Evolutionary conservation across 108 stramenopile genomes (phyloP), one percentile per base, ranked within the genome.

Genomic region (Mayamaea pseudoterrestris): DNA sequence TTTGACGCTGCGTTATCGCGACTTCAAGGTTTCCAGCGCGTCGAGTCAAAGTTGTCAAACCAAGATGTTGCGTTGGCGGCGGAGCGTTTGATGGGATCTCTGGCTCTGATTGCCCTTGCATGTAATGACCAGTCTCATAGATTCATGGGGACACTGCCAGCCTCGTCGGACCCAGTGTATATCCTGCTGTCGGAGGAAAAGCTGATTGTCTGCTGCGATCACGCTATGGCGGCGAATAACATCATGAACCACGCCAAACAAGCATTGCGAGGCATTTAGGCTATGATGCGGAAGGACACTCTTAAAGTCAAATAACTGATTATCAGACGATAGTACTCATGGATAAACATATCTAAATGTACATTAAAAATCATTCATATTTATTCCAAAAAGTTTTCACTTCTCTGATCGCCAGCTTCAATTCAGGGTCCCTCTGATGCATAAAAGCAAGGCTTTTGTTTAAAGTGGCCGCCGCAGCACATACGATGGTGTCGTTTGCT

Each of bases 11-110:
- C 45, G 5, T 47, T 75, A 25, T 34, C 35, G 24, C 58, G 68
- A 27, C 53, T 90, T 50, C 70, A 83, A 53, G 77, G 88, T 30
- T 78, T 85, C 45, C 71, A 78, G 24, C 69, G 80, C 30, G 73
- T 74, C 23, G 59, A 66, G 3, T 30, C 69, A n/a, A 35, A 13
- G 11, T 17, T 47, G 34, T 9, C 49, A 13, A 23, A 9, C 1
- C 30, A 30, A 25, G 37, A 39, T 39, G 18, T 14, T 20, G 20
- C 20, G 4, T 6, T 39, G 11, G 27, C 13, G 3, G 26, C 27
- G 27, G 47, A 27, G 3, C 14, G 30, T 51, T 26, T 51, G 5
- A 51, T 26, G 2, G 21, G 34, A 7, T 1, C 27, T 2, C 13
- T 16, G 7, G 4, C 22, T 13, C 4, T 3, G 5, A 14, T 42